Conservation (phyloP, 2,329 filamentous ascomycete species). For the Atkinsonella texensis region DNA sequence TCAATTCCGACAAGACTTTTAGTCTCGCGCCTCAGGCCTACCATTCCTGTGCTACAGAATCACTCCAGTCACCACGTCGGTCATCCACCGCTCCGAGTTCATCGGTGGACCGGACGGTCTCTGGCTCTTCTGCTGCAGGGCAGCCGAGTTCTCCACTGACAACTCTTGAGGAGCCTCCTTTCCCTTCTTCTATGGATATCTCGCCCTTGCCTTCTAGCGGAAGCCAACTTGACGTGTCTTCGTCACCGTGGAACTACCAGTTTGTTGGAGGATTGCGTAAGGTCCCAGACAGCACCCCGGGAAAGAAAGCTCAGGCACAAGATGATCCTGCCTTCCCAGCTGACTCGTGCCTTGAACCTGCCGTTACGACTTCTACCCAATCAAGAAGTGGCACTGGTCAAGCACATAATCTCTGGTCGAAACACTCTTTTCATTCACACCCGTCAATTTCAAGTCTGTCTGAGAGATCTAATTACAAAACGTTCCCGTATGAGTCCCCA, state of each 20-base stretch:
- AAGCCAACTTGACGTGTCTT: conserved; percentile 9
- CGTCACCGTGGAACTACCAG: conserved; percentile 40
- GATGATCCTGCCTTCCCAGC: background rate
- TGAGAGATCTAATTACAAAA: conserved; percentile 42
- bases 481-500: conserved; percentile 25
- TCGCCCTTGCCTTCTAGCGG: conserved; percentile 11
- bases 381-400: background rate
- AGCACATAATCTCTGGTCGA: conserved; percentile 11
- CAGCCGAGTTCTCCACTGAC: conserved; percentile 37
- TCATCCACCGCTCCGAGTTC: conserved; percentile 33
- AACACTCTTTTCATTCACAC: conserved; percentile 16
- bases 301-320: background rate
- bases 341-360: background rate
- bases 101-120: conserved; percentile 26
- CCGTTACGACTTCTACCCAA: background rate
- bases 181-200: conserved; percentile 2
- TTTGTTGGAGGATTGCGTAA: conserved; percentile 44
- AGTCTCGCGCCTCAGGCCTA: conserved; percentile 31
- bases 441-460: conserved; percentile 31
- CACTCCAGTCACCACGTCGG: conserved; percentile 26
- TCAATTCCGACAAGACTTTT: conserved; percentile 48
- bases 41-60: conserved; percentile 17
- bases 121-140: conserved; percentile 26
- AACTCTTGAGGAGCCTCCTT: conserved; percentile 28
- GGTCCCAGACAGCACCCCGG: conserved; percentile 20